Conservation (phyloP, 345 rosid species). For the Raphanus raphanistrum region DNA sequence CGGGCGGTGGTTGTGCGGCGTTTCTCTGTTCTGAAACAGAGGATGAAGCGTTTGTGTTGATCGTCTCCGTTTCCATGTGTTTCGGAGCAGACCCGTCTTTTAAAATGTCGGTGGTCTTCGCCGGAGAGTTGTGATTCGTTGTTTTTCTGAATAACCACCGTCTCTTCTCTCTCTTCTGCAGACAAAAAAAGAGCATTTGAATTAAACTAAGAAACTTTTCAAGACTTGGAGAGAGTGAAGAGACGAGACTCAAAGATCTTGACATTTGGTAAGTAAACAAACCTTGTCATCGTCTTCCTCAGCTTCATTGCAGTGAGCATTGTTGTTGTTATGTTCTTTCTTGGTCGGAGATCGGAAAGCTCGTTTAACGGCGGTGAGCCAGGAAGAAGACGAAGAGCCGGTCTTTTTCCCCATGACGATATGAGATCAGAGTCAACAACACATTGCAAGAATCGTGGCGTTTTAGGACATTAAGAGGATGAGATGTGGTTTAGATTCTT, state of each 20-base stretch:
- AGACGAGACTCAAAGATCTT: constrained; percentile 1
- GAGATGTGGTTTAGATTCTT: constrained; percentile 27
- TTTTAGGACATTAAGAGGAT: not conserved
- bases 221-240: constrained; percentile 7
- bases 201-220: not conserved
- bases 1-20: constrained; percentile 19
- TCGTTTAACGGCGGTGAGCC: constrained; percentile 86
- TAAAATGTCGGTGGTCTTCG: not conserved
- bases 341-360: constrained; percentile 86
- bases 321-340: constrained; percentile 43
- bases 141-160: constrained; percentile 74
- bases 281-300: constrained; percentile 81
- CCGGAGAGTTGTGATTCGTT: constrained; percentile 47
- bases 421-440: constrained; percentile 5
- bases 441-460: not conserved
- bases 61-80: not conserved
- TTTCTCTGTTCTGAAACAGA: constrained; percentile 42
- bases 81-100: constrained; percentile 8
- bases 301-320: constrained; percentile 37
- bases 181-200: not conserved
- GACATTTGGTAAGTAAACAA: not conserved
- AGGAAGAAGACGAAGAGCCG: constrained; percentile 67
- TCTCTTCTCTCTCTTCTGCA: constrained; percentile 66
- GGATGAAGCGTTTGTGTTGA: not conserved
- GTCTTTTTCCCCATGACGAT: constrained; percentile 63